Evolutionary conservation across 345 rosid species (phyloP).

Genomic region (Turnera subulata): DNA sequence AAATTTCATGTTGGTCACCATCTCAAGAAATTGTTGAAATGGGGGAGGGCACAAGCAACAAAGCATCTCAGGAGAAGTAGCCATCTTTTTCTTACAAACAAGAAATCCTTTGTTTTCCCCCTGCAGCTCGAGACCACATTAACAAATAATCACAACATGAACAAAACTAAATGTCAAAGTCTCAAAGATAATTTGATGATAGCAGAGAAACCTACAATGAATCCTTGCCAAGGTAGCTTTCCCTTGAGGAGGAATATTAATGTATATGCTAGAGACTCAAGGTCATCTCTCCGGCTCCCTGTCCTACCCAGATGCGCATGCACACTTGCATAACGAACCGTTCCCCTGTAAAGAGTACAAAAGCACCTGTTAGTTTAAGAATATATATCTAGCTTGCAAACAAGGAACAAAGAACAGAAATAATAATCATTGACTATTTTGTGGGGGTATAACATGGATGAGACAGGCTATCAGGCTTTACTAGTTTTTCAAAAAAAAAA

Average conservation of each 20-base stretch:
- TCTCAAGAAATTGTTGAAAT: conserved; percentile 20
- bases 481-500: too few species aligned
- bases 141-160: background rate
- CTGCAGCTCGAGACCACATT: conserved; percentile 9
- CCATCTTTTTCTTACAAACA: conserved; percentile 25
- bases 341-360: conserved; percentile 19
- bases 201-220: conserved; percentile 10
- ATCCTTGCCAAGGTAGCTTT: conserved; percentile 27
- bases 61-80: conserved; percentile 20
- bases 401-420: background rate
- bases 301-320: conserved; percentile 32
- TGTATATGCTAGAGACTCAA: conserved; percentile 26
- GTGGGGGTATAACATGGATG: too few species aligned
- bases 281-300: conserved; percentile 27
- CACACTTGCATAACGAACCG: conserved; percentile 28
- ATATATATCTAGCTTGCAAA: background rate
- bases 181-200: background rate
- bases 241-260: conserved; percentile 23
- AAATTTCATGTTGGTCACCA: conserved; percentile 24
- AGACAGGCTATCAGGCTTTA: too few species aligned
- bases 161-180: background rate
- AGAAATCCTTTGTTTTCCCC: conserved; percentile 27
- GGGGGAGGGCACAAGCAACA: conserved; percentile 27
- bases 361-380: too few species aligned
- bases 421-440: too few species aligned